These are phyloP conservation scores for Syzygium oleosum DNA, from an alignment of 345 rosid genomes.

Conservation along the genomic window DNA sequence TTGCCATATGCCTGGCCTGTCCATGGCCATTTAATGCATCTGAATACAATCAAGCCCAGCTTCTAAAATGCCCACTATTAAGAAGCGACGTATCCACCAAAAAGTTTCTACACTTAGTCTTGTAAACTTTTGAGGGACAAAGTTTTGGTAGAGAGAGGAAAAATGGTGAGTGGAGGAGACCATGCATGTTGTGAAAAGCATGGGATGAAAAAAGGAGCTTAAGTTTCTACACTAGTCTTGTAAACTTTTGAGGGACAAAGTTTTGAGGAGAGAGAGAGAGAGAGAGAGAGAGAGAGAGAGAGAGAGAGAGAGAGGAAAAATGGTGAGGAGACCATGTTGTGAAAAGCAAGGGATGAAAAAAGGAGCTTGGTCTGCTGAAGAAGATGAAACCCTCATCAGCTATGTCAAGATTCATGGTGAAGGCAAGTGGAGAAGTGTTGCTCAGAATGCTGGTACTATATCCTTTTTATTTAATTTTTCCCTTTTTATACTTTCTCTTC, in stretches of 20 bases:
- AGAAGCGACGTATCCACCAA: background rate
- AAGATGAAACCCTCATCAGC: constrained; percentile 1
- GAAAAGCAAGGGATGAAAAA: background rate
- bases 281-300: background rate
- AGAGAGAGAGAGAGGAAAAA: background rate
- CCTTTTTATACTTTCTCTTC: too few species aligned
- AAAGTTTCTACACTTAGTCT: background rate
- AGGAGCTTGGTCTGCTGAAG: constrained; percentile 4
- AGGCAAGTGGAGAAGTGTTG: background rate
- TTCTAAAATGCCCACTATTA: background rate
- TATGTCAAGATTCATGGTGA: background rate
- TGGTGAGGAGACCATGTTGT: background rate
- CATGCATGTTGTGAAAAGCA: too few species aligned
- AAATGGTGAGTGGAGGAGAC: too few species aligned
- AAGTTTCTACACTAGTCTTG: background rate
- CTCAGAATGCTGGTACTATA: constrained; percentile 3
- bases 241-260: background rate
- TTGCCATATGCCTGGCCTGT: background rate
- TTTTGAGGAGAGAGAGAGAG: background rate
- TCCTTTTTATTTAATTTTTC: too few species aligned
- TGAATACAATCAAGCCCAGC: background rate
- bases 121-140: background rate
- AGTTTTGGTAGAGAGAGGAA: background rate
- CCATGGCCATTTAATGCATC: background rate
- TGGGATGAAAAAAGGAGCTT: too few species aligned